These are phyloP conservation scores for Starmerella bombi DNA, from an alignment of 805 yeast genomes.

Conservation along the genomic window DNA sequence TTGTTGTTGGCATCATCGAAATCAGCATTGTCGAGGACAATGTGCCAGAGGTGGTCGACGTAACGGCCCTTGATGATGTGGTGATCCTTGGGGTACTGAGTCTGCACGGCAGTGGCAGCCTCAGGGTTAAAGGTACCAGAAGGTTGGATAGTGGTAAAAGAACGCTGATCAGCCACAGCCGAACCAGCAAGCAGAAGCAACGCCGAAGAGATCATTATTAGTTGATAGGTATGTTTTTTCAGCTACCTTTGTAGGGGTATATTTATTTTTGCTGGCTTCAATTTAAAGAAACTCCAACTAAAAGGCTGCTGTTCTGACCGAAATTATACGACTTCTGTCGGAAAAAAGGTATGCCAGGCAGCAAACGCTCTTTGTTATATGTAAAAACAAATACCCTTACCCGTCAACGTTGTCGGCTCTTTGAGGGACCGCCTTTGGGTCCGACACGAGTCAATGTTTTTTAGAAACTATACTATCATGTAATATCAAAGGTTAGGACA, in stretches of 20 bases:
- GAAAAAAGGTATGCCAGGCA: background rate
- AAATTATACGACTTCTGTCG: background rate
- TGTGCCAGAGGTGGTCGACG: constrained; percentile 27
- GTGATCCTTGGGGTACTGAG: constrained; percentile 24
- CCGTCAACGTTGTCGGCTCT: background rate
- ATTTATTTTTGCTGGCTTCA: background rate
- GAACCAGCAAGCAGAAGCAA: constrained; percentile 19
- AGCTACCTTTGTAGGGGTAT: background rate
- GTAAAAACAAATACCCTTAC: background rate
- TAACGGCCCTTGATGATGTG: constrained; percentile 23
- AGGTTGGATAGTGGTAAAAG: constrained; percentile 23
- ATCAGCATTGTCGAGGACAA: constrained; percentile 42
- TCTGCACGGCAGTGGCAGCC: constrained; percentile 25
- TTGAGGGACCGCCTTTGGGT: background rate
- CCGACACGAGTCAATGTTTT: background rate
- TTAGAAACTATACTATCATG: background rate
- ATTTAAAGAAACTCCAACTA: background rate
- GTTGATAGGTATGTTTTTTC: background rate
- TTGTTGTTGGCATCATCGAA: constrained; percentile 38
- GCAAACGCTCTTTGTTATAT: background rate
- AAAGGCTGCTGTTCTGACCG: background rate
- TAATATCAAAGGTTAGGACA: background rate
- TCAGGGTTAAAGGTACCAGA: constrained; percentile 23
- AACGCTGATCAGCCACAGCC: constrained; percentile 20
- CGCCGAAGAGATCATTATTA: constrained; percentile 15